Conservation (phyloP, 306 rosid species). For the Prunus mume region DNA sequence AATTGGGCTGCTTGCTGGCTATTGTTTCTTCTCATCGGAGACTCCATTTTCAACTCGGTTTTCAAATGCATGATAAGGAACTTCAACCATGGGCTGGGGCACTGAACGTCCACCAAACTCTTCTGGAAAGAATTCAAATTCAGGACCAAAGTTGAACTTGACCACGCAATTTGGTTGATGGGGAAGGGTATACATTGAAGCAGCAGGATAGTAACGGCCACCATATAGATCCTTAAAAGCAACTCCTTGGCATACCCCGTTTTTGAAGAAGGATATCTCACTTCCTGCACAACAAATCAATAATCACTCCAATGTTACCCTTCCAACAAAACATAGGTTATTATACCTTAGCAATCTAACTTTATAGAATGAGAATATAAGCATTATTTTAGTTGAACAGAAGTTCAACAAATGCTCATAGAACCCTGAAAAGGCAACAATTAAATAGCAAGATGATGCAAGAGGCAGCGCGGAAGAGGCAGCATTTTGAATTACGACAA, state of each 20-base stretch:
- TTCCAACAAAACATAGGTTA: not conserved
- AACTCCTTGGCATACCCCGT: conserved; percentile 85
- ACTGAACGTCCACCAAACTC: conserved; percentile 59
- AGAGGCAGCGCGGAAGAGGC: not conserved
- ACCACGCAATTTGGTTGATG: conserved; percentile 85
- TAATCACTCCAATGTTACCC: conserved; percentile 10
- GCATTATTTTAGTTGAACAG: not conserved
- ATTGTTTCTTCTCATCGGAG: conserved; percentile 59
- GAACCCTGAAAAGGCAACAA: not conserved
- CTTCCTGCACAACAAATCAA: conserved; percentile 64
- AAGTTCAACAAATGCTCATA: not conserved
- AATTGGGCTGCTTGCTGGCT: conserved; percentile 14
- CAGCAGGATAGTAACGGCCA: conserved; percentile 92
- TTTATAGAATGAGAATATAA: not conserved
- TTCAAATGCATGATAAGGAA: conserved; percentile 79
- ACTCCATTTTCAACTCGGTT: conserved; percentile 62
- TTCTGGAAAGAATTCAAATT: conserved; percentile 67
- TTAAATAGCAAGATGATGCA: not conserved
- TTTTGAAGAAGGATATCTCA: conserved; percentile 84
- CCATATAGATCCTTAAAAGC: conserved; percentile 89
- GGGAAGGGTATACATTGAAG: conserved; percentile 93
- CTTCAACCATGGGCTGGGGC: conserved; percentile 84
- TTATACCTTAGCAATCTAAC: not conserved
- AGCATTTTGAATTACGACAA: not conserved
- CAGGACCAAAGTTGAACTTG: conserved; percentile 94